Base-by-base conservation (phyloP, 805 yeast species). In the Hagleromyces aurorensis region DNA sequence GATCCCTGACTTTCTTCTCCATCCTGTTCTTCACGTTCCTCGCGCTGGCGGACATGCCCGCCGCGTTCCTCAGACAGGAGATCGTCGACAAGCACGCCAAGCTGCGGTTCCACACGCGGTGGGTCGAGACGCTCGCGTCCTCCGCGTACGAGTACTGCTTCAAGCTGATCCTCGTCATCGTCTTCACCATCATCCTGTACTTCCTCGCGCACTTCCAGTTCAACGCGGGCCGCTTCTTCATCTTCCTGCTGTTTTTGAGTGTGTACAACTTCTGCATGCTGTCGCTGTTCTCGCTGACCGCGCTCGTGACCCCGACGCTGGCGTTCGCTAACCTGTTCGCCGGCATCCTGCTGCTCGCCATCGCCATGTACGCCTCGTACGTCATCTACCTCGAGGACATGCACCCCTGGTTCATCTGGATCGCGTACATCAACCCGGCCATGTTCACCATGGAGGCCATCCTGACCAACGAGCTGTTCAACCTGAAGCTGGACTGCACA, bases 341-440 rank as follows among this genome's bases (percentile, higher is more conserved):
- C 7, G 79, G 83, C 56, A 38, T 75, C 10, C 39, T 65, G 13
- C 55, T 77, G 48, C 50, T 78, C 38, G 60, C 64, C 4, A 46
- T 72, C 36, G 59, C 69, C 14, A 57, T 75, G 39, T 79, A 78
- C 53, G 68, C 83, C n/a, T 81, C 84, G 16, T 75, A 63, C 52
- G 67, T 75, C 59, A 67, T 77, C 40, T 83, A 80, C 29, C 54
- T 68, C 20, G 67, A 68, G 3, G 61, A 65, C 7, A 72, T 76
- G 78, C 75, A 72, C 40, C 75, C 73, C 25, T 80, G 89, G 87
- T 75, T 77, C 41, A 67, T 72, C 36, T 78, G 83, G 81, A 60
- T 76, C 27, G 65, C 70, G 18, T 75, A 69, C 40, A 41, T 74
- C 14, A 67, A 77, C 40, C 82, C 83, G 1, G 51, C 75, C 19